phyloP scores from a whole-genome alignment of 2,329 filamentous ascomycete genomes.

The Scleromitrula shiraiana region DNA sequence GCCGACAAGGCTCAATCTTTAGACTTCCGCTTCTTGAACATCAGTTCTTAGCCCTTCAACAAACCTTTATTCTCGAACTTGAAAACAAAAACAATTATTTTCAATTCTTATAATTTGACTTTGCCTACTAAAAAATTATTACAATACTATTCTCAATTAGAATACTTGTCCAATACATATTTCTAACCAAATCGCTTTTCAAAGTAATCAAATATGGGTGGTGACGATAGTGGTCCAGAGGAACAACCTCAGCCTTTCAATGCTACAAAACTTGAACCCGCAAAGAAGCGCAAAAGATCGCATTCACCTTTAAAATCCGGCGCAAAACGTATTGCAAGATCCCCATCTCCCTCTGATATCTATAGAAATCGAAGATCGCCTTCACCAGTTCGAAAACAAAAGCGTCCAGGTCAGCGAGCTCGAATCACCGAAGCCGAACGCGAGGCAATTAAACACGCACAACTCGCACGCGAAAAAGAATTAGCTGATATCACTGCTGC shows the following conservation, averaged over 20 bases:
- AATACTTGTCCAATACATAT: no score
- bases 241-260: conserved; percentile 35
- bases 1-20: conserved; percentile 10
- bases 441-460: conserved; percentile 56
- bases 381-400: conserved; percentile 48
- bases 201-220: conserved; percentile 28
- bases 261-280: conserved; percentile 34
- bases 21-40: not conserved
- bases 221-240: conserved; percentile 21
- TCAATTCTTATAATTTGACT: no score
- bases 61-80: conserved; percentile 5
- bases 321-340: conserved; percentile 23
- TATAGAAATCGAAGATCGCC: conserved; percentile 20
- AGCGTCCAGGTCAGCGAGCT: conserved; percentile 58
- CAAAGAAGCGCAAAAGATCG: conserved; percentile 36
- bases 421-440: conserved; percentile 60
- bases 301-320: conserved; percentile 29
- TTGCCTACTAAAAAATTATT: no score
- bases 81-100: not conserved
- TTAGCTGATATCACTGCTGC: conserved; percentile 28
- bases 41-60: not conserved
- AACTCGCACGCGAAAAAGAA: conserved; percentile 47
- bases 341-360: conserved; percentile 21
- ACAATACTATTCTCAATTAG: no score
- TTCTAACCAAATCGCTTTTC: no score